Conservation (phyloP, 257 asterid species). For the Solanum medicagineum region DNA sequence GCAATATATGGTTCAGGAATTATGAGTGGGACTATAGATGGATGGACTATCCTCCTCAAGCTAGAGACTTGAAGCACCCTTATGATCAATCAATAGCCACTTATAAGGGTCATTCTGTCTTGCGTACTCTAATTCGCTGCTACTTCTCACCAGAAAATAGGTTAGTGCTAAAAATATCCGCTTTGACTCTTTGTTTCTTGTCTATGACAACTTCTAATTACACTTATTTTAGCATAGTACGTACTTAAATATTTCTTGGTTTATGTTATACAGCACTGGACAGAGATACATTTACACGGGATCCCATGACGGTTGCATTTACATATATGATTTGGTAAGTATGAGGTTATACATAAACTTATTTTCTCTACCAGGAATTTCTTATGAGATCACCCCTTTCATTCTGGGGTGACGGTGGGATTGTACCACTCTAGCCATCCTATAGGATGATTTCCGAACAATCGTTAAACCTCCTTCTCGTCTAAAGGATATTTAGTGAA, state of each 20-base stretch:
- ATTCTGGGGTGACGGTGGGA: neutral
- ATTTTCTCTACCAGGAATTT: neutral
- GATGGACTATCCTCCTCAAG: slow-evolving; percentile 84
- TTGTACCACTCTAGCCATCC: neutral
- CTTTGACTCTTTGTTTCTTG: neutral
- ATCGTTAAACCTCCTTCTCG: neutral
- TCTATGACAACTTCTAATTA: neutral
- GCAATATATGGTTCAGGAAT: slow-evolving; percentile 38
- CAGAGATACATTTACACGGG: slow-evolving; percentile 90
- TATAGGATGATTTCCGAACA: neutral
- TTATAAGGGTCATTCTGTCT: slow-evolving; percentile 73
- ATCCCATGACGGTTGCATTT: slow-evolving; percentile 59
- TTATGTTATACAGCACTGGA: slow-evolving; percentile 60
- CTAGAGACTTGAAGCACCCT: slow-evolving; percentile 62
- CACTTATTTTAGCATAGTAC: neutral
- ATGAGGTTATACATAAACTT: neutral
- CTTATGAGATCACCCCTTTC: neutral
- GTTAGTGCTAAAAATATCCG: slow-evolving; percentile 15
- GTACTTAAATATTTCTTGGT: neutral
- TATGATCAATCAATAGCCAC: slow-evolving; percentile 66
- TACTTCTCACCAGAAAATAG: slow-evolving; percentile 86
- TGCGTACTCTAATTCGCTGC: slow-evolving; percentile 80
- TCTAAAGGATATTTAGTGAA: neutral
- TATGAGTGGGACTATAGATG: slow-evolving; percentile 89
- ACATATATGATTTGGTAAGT: slow-evolving; percentile 79